Conservation (phyloP, 1,284 basidiomycete genomes). For the Exobasidium rhododendri region DNA sequence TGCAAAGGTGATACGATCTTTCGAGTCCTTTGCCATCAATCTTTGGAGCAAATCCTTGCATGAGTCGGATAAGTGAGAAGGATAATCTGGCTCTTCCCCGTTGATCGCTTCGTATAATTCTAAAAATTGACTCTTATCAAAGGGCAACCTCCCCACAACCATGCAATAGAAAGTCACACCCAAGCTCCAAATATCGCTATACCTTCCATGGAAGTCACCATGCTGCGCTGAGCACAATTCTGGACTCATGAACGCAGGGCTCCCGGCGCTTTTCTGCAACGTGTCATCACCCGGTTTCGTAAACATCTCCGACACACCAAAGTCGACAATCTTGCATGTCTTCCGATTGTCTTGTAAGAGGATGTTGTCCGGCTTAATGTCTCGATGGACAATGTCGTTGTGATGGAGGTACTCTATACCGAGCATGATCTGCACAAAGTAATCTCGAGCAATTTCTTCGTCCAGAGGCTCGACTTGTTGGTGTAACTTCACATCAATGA, state of each 20-base stretch:
- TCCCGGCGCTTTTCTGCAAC: slow-evolving; percentile 58
- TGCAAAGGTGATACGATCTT: slow-evolving; percentile 35
- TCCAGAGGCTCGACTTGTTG: slow-evolving; percentile 44
- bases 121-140: slow-evolving; percentile 58
- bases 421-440: slow-evolving; percentile 61
- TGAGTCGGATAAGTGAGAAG: slow-evolving; percentile 29
- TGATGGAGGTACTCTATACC: slow-evolving; percentile 61
- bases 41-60: slow-evolving; percentile 33
- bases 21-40: slow-evolving; percentile 45
- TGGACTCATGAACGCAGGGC: slow-evolving; percentile 63
- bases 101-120: slow-evolving; percentile 60
- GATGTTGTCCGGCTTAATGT: slow-evolving; percentile 62
- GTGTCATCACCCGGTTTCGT: slow-evolving; percentile 56
- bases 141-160: slow-evolving; percentile 60
- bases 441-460: slow-evolving; percentile 56
- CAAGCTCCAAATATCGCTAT: slow-evolving; percentile 62
- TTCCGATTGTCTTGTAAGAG: slow-evolving; percentile 58
- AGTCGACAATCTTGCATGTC: slow-evolving; percentile 62
- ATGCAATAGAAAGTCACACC: slow-evolving; percentile 63
- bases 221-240: slow-evolving; percentile 55
- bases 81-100: slow-evolving; percentile 50
- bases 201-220: slow-evolving; percentile 57
- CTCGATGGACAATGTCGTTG: slow-evolving; percentile 60
- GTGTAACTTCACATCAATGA: slow-evolving; percentile 57
- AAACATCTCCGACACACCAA: slow-evolving; percentile 63